Evolutionary conservation across 1,284 basidiomycete species (phyloP), one percentile per base, ranked within the genome.

Genomic region (Heterobasidion occidentale): DNA sequence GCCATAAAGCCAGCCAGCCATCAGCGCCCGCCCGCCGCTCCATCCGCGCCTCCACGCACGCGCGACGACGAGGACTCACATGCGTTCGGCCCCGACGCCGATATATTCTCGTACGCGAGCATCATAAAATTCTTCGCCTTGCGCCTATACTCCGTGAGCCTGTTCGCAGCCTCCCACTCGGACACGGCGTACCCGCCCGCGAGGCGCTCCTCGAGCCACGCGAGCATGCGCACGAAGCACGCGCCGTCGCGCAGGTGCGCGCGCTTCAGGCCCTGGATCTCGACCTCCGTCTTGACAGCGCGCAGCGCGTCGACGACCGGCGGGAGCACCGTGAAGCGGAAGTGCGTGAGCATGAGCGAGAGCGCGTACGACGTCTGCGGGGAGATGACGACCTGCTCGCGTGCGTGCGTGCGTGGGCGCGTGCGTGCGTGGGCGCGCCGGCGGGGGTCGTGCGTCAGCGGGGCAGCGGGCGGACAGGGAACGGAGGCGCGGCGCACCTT

Each of bases 41-140:
- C 14, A 12, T 4, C 12, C 42, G 14, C 42, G 12, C 42, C 12
- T 44, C 42, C 42, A 44, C 11, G n/a, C n/a, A 27, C 27, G 27
- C 27, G 27, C 27, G 4, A 38, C 19, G 36, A 19, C 47, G 47
- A 51, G n/a, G 56, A 65, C 74, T 59, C 57, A 77, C 78, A 77
- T 47, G 90, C 94, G 67, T 99, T 97, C 2, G 91, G 79, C 0
- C 95, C 96, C 36, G 82, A 86, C 0, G 92, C 95, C 33, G 92
- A 94, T 61, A 98, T 98, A 59, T 92, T 95, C 65, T 92, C 90
- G 65, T 98, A 98, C 2, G 94, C 94, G 27, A 94, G 82, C 14
- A 93, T 92, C 83, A 86, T 86, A 68, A 88, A 97, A 66, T 86
- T 73, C 69, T 87, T 85, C 62, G 85, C 81, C 65, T 83, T 77